Evolutionary conservation across 1,139 yeast genomes (phyloP).

Genomic region (Debaryomyces singareniensis): DNA sequence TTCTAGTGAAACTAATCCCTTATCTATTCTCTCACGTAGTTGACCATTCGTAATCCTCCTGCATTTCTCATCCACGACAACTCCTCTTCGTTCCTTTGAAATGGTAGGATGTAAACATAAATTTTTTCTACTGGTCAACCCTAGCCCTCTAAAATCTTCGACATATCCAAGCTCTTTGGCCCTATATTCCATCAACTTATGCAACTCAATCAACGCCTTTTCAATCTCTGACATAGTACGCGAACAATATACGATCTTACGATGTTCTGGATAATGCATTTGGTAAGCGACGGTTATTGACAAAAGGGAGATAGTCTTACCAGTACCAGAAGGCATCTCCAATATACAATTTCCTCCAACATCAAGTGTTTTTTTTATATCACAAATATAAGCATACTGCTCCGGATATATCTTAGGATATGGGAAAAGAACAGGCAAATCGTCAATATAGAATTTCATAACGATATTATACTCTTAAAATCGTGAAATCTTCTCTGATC

Average conservation of each 20-base stretch:
- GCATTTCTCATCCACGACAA: constrained; percentile 92
- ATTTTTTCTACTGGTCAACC: constrained; percentile 90
- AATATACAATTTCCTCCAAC: constrained; percentile 96
- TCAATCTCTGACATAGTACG: constrained; percentile 99
- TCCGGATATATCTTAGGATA: constrained; percentile 96
- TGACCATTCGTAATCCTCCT: constrained; percentile 92
- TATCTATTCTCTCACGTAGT: constrained; percentile 59
- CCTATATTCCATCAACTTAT: constrained; percentile 81
- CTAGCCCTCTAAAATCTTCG: constrained; percentile 89
- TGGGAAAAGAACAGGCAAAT: constrained; percentile 93
- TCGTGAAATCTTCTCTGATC: no score
- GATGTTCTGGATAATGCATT: constrained; percentile 88
- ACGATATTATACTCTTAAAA: no score
- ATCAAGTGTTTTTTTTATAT: constrained; percentile 86
- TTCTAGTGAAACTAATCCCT: constrained; percentile 48
- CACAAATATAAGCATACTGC: constrained; percentile 96
- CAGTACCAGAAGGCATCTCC: constrained; percentile 99
- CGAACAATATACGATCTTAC: constrained; percentile 93
- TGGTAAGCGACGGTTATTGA: constrained; percentile 94
- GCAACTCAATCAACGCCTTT: constrained; percentile 91
- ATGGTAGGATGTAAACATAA: constrained; percentile 87
- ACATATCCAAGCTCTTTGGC: constrained; percentile 73
- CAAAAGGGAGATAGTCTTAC: constrained; percentile 87
- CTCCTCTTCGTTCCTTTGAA: constrained; percentile 85
- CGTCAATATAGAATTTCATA: constrained; percentile 83